A percentile compares a stretch with the other conserved stretches of the same genome.
These are phyloP conservation scores for Aureobasidium sp. DNA, from an alignment of 2,329 filamentous ascomycete species.

Conservation along the genomic window DNA sequence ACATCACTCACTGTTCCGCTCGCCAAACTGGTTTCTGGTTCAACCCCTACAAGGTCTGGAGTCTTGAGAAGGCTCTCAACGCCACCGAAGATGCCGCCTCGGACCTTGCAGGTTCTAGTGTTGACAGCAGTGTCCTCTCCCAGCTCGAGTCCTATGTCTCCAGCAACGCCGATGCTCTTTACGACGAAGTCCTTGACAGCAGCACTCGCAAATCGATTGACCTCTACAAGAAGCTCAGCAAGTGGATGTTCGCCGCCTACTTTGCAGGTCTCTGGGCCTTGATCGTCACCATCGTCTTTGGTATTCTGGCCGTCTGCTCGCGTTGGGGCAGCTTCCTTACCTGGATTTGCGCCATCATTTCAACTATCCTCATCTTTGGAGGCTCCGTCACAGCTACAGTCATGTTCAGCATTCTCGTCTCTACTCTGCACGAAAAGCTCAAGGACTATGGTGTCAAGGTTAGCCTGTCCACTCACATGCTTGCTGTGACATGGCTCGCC, in stretches of 20 bases:
- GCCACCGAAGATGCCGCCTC: slow-evolving; percentile 14
- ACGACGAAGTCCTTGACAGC: slow-evolving; percentile 50
- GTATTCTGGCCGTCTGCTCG: slow-evolving; percentile 76
- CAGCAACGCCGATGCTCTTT: slow-evolving; percentile 26
- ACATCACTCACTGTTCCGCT: slow-evolving; percentile 46
- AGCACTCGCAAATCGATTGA: slow-evolving; percentile 61
- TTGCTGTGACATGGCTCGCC: slow-evolving; percentile 70
- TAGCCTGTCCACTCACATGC: slow-evolving; percentile 60
- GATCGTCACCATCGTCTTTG: slow-evolving; percentile 64
- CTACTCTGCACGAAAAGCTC: slow-evolving; percentile 58
- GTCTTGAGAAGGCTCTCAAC: slow-evolving; percentile 48
- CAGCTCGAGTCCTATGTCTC: slow-evolving; percentile 47
- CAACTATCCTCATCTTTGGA: slow-evolving; percentile 52
- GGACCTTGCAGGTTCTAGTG: slow-evolving; percentile 18
- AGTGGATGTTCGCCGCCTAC: slow-evolving; percentile 80
- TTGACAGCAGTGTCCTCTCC: slow-evolving; percentile 30
- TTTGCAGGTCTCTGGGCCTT: slow-evolving; percentile 65
- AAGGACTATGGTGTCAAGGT: slow-evolving; percentile 65
- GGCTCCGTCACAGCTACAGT: slow-evolving; percentile 69
- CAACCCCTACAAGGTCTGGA: slow-evolving; percentile 60
- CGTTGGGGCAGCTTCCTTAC: slow-evolving; percentile 75
- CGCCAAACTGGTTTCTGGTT: slow-evolving; percentile 71
- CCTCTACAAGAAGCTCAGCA: slow-evolving; percentile 64
- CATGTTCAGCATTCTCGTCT: slow-evolving; percentile 62
- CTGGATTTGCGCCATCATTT: slow-evolving; percentile 61